phyloP scores from a whole-genome alignment of 2,329 filamentous ascomycete genomes.

The Trichoderma brevicompactum region DNA sequence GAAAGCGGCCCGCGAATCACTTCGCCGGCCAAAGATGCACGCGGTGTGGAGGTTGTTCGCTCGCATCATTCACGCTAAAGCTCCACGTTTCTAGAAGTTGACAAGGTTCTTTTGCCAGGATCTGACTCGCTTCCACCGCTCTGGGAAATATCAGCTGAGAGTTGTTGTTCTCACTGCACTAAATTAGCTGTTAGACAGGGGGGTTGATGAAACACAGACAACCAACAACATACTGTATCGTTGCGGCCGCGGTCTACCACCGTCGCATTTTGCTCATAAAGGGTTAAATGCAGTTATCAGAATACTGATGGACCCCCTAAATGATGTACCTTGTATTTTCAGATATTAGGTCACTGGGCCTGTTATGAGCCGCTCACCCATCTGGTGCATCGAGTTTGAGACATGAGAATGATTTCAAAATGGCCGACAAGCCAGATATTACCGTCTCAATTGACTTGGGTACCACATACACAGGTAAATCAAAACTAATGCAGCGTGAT shows the following conservation, averaged over 20 bases:
- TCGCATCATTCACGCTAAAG: neutral
- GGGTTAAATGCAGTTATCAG: neutral
- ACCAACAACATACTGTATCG: neutral
- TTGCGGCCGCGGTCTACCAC: neutral
- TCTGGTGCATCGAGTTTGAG: neutral
- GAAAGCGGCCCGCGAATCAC: neutral
- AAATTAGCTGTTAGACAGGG: neutral
- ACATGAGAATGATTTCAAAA: conserved; percentile 11
- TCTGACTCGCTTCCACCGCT: neutral
- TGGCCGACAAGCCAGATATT: conserved; percentile 40
- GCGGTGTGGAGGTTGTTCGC: neutral
- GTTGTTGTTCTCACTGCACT: neutral
- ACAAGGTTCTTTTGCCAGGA: neutral
- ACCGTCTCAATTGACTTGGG: conserved; percentile 51
- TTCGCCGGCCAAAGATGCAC: neutral
- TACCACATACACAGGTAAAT: conserved; percentile 51
- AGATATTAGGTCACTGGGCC: neutral
- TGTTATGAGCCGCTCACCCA: too few relatives aligned
- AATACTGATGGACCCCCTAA: neutral
- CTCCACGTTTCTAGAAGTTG: neutral
- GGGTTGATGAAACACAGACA: neutral
- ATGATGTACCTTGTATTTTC: neutral
- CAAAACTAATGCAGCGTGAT: neutral
- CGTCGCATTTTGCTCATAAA: conserved; percentile 6
- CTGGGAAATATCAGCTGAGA: neutral